Evolutionary conservation across 305 asterid genomes (phyloP), one percentile per base, ranked within the genome.

Genomic region (Solanum chacoense): DNA sequence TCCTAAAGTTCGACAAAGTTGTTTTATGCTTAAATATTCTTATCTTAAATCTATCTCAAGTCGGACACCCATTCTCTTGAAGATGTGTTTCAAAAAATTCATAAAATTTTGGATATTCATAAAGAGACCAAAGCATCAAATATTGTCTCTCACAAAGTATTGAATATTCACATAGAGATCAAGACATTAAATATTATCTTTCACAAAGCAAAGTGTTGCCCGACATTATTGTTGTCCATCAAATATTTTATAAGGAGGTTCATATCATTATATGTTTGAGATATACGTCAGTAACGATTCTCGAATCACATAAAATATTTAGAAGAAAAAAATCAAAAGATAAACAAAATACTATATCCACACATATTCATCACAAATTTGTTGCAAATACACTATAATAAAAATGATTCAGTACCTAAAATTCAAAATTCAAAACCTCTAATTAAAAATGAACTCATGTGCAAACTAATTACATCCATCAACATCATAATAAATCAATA

Each of bases 331-430:
- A 37, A 37, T 37, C 45, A 40, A 59, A 59, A 4, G 50, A 40
- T 4, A 10, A 65, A 10, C 31, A 65, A 0, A 65, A 26, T 26
- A 24, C 31, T 12, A 0, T 26, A 6, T 6, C 1, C 32, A 63
- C 32, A 11, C 1, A 69, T 26, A 69, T 69, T 26, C 18, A 69
- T 1, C 31, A 69, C 16, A 69, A 11, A 10, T 67, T 5, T 0
- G 0, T 67, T 67, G 0, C 0, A 67, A 59, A 24, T 0, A 67
- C 8, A 0, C 4, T 2, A 1, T 11, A 2, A 24, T 24, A 67
- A 24, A 67, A 5, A 24, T 0, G 1, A 31, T 73, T 73, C 0
- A 14, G 0, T 31, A 72, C 11, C 10, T 29, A 31, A 31, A 29
- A 31, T 1, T 16, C 0, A 0, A 31, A 31, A 0, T 16, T 0